Conservation (phyloP, 2,329 filamentous ascomycete genomes). For the Fusarium heterosporum region DNA sequence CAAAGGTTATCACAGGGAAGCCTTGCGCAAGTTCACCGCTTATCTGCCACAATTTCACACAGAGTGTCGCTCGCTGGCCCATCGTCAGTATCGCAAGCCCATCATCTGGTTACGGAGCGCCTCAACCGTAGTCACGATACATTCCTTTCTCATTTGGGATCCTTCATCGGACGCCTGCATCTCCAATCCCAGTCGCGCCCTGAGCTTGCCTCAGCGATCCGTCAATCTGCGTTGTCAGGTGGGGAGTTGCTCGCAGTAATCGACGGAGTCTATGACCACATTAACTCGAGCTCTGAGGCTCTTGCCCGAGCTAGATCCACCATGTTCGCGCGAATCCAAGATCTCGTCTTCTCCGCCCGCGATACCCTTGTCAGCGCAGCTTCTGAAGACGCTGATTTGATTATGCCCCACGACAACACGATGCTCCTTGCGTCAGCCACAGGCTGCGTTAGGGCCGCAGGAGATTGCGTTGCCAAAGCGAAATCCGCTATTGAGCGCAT, state of each 20-base stretch:
- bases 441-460: conserved; percentile 87
- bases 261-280: conserved; percentile 84
- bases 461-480: conserved; percentile 90
- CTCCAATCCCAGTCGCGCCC: conserved; percentile 91
- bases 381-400: conserved; percentile 79
- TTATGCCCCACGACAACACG: conserved; percentile 83
- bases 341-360: conserved; percentile 83
- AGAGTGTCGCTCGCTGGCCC: conserved; percentile 81
- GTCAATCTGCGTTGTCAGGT: conserved; percentile 85
- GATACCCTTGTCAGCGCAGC: conserved; percentile 79
- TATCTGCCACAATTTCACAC: conserved; percentile 72
- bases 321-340: conserved; percentile 84
- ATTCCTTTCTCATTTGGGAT: conserved; percentile 90
- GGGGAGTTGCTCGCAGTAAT: conserved; percentile 82
- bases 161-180: conserved; percentile 90
- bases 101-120: conserved; percentile 84
- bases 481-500: conserved; percentile 87
- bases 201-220: conserved; percentile 84
- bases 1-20: conserved; percentile 54
- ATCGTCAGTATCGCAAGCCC: conserved; percentile 70
- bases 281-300: conserved; percentile 73
- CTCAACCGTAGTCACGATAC: conserved; percentile 84
- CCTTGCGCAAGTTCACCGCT: conserved; percentile 56
- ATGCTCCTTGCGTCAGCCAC: conserved; percentile 83
- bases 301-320: conserved; percentile 76